These are phyloP conservation scores for Cruciata laevipes DNA, from an alignment of 257 asterid genomes.

Conservation along the genomic window DNA sequence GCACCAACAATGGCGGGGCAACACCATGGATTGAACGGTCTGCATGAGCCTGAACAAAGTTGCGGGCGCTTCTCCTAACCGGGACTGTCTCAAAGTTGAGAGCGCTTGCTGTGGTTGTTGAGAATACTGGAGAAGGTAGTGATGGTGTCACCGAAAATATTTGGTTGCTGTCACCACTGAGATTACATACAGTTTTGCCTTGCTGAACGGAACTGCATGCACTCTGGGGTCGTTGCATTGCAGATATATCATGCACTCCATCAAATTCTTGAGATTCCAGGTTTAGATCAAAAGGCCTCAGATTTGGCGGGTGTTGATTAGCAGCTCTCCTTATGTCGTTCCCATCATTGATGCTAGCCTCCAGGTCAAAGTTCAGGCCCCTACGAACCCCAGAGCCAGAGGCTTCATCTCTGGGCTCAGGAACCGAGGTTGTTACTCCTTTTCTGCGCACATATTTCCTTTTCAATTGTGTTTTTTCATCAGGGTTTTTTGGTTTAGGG, in stretches of 20 bases:
- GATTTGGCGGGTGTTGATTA: slow-evolving; percentile 24
- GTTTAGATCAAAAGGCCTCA: slow-evolving; percentile 33
- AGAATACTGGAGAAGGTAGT: slow-evolving; percentile 19
- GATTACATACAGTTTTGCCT: slow-evolving; percentile 12
- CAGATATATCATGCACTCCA: slow-evolving; percentile 22
- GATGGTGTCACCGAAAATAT: slow-evolving; percentile 26
- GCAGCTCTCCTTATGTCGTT: slow-evolving; percentile 23
- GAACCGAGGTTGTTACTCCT: slow-evolving; percentile 29
- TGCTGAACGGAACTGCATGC: slow-evolving; percentile 19
- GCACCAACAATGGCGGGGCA: slow-evolving; percentile 28
- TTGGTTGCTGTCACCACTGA: slow-evolving; percentile 9
- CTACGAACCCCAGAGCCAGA: slow-evolving; percentile 40
- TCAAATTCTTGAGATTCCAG: slow-evolving; percentile 28
- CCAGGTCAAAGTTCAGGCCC: slow-evolving; percentile 49
- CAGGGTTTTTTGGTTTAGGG: slow-evolving; percentile 21
- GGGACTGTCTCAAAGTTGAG: slow-evolving; percentile 52
- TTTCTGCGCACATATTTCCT: slow-evolving; percentile 56
- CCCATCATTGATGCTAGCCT: slow-evolving; percentile 27
- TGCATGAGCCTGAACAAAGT: slow-evolving; percentile 45
- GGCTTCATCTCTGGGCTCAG: slow-evolving; percentile 24
- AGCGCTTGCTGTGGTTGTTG: slow-evolving; percentile 28
- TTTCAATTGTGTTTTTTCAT: slow-evolving; percentile 39
- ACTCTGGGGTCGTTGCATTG: slow-evolving; percentile 21
- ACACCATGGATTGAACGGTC: slow-evolving; percentile 20
- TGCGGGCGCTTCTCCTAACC: slow-evolving; percentile 51